phyloP scores from a whole-genome alignment of 345 rosid genomes.

The Citrus maxima region DNA sequence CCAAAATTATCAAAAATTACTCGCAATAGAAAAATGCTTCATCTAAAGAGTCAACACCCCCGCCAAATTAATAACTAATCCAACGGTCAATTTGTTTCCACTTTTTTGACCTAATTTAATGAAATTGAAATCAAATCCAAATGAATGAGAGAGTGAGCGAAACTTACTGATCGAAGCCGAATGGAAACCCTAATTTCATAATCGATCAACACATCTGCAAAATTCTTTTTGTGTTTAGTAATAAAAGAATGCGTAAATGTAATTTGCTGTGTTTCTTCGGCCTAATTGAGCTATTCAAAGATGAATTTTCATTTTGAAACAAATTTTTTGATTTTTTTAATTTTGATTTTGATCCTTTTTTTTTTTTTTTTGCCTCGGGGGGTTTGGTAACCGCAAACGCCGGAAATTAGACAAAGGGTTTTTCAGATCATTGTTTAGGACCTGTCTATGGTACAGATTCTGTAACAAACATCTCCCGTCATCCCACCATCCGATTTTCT shows the following conservation, averaged over 20 bases:
- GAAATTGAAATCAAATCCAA: neutral
- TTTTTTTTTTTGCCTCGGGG: too few relatives aligned
- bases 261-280: neutral
- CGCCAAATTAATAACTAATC: neutral
- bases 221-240: neutral
- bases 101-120: neutral
- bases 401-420: too few relatives aligned
- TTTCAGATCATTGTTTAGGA: too few relatives aligned
- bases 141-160: neutral
- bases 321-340: too few relatives aligned
- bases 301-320: neutral
- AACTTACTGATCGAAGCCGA: constrained; percentile 41
- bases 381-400: too few relatives aligned
- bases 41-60: neutral
- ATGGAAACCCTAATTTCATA: constrained; percentile 37
- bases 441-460: too few relatives aligned
- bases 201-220: constrained; percentile 13
- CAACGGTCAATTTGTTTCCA: neutral
- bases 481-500: too few relatives aligned
- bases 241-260: neutral
- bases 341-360: too few relatives aligned
- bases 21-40: neutral
- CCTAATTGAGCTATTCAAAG: neutral
- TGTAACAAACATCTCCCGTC: too few relatives aligned
- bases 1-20: neutral